These are phyloP conservation scores for Penicillium cosmopolitanum DNA, from an alignment of 495 filamentous ascomycete species.

Conservation along the genomic window DNA sequence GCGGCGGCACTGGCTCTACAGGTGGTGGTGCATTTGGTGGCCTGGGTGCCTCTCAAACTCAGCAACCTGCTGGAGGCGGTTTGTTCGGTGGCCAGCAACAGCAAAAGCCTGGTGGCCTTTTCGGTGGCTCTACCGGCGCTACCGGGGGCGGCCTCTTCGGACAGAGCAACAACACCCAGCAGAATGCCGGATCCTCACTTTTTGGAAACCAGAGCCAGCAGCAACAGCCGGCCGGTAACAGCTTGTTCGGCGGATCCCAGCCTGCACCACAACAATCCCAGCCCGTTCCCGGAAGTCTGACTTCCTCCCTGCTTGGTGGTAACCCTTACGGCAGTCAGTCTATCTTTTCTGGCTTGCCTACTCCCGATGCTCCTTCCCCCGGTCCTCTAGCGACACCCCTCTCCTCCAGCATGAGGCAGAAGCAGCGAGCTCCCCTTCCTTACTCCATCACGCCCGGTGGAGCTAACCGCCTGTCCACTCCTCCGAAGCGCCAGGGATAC, in stretches of 20 bases:
- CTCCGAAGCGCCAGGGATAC: constrained; percentile 75
- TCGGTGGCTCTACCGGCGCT: constrained; percentile 29
- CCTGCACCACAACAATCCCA: constrained; percentile 50
- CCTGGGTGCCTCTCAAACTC: constrained; percentile 32
- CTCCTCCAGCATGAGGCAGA: constrained; percentile 68
- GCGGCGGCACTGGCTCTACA: constrained; percentile 36
- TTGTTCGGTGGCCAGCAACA: constrained; percentile 35
- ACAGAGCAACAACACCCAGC: constrained; percentile 37
- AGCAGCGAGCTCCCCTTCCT: constrained; percentile 76
- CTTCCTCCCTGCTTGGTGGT: constrained; percentile 72
- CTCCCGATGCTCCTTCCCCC: constrained; percentile 64
- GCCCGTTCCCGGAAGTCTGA: constrained; percentile 64
- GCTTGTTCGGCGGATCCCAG: constrained; percentile 69
- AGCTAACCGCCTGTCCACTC: constrained; percentile 76
- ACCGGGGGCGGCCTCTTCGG: constrained; percentile 53
- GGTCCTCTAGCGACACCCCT: constrained; percentile 89
- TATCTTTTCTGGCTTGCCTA: constrained; percentile 72
- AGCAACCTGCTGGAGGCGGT: constrained; percentile 22
- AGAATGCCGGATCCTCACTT: constrained; percentile 55
- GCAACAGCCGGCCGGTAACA: constrained; percentile 55
- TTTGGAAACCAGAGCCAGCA: constrained; percentile 69
- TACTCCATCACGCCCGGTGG: constrained; percentile 86
- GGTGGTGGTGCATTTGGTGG: constrained; percentile 29
- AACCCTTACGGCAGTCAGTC: constrained; percentile 83
- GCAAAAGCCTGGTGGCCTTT: constrained; percentile 38